These are phyloP conservation scores for Carpinus fangiana DNA, from an alignment of 306 rosid species.

Conservation along the genomic window DNA sequence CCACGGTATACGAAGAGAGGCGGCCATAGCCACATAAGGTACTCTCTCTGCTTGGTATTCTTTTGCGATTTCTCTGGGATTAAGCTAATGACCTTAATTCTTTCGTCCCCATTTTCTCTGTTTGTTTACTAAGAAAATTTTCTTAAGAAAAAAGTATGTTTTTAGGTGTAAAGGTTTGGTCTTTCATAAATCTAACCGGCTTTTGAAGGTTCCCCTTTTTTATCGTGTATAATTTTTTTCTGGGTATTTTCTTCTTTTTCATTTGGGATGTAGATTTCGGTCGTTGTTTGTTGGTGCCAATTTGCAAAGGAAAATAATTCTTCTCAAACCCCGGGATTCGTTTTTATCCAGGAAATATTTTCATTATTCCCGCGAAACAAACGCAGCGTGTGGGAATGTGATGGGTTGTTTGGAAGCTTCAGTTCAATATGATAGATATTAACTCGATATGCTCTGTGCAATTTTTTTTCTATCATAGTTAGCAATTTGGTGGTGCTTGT, in stretches of 20 bases:
- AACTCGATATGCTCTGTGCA: neutral
- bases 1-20: neutral
- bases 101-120: neutral
- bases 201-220: too few relatives aligned
- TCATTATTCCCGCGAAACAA: neutral
- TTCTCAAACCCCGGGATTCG: neutral
- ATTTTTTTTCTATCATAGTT: neutral
- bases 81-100: neutral
- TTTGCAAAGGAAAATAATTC: neutral
- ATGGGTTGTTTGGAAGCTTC: neutral
- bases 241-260: too few relatives aligned
- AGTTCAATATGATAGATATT: neutral
- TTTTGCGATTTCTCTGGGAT: neutral
- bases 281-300: too few relatives aligned
- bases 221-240: too few relatives aligned
- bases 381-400: neutral
- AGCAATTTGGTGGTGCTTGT: neutral
- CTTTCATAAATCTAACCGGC: too few relatives aligned
- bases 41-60: neutral
- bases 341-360: neutral
- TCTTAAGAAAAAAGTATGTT: neutral
- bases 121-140: neutral
- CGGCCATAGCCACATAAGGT: constrained; percentile 2
- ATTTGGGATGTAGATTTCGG: too few relatives aligned
- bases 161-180: neutral